Evolutionary conservation across 1,284 basidiomycete genomes (phyloP).

Genomic region (Clitocybe nebularis): DNA sequence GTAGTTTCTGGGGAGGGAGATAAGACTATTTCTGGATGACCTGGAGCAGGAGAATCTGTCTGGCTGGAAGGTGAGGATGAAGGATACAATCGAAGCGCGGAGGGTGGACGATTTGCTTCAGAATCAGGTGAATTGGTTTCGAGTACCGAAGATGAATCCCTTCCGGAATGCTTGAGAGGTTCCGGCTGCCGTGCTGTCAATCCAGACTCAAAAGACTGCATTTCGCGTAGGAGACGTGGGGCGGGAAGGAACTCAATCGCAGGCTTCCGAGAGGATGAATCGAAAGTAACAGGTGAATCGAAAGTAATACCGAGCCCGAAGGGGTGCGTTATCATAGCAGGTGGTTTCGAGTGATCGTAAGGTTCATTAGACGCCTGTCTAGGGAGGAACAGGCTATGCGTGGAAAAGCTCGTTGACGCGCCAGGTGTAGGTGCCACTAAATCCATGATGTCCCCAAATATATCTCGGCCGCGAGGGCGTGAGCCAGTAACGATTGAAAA

Average conservation of each 20-base stretch:
- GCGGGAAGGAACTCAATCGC: conserved; percentile 32
- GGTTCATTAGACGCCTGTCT: conserved; percentile 20
- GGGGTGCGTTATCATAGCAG: conserved; percentile 42
- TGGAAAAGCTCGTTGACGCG: conserved; percentile 34
- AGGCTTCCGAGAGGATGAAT: conserved; percentile 47
- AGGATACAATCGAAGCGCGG: conserved; percentile 33
- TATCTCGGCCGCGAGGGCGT: conserved; percentile 50
- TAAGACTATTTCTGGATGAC: conserved; percentile 10
- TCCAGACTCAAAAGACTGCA: conserved; percentile 79
- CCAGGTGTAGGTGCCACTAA: conserved; percentile 41
- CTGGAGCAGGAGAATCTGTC: conserved; percentile 14
- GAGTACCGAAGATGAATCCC: conserved; percentile 15
- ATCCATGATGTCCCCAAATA: conserved; percentile 64
- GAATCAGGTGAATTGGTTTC: conserved; percentile 18
- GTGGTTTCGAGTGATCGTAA: conserved; percentile 13
- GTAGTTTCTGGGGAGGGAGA: conserved; percentile 37
- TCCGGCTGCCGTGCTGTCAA: conserved; percentile 61
- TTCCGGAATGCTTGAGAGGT: conserved; percentile 15
- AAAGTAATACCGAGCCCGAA: conserved; percentile 64
- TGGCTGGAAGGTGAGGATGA: conserved; percentile 14
- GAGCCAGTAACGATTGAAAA: conserved; percentile 23
- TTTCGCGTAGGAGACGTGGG: conserved; percentile 59
- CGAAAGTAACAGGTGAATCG: conserved; percentile 62
- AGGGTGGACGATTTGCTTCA: conserved; percentile 31
- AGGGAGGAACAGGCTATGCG: conserved; percentile 25